Evolutionary conservation across 495 filamentous ascomycete species (phyloP).

Genomic region (Hypoxylon fuscum): DNA sequence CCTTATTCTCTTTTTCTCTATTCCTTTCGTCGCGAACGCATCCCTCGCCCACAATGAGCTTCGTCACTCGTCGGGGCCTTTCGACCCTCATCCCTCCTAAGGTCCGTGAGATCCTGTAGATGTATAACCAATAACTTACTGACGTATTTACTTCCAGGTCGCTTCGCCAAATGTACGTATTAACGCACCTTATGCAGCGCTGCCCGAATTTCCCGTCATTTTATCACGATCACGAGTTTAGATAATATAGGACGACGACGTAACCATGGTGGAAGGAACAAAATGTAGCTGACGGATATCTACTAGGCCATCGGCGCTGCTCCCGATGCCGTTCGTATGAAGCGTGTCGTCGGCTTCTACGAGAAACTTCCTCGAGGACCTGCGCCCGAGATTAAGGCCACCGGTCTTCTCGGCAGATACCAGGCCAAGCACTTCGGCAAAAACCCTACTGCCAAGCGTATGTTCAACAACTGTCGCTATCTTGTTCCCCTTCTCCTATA

Average conservation of each 20-base stretch:
- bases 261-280: neutral
- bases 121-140: slow-evolving; percentile 31
- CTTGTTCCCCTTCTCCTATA: slow-evolving; percentile 14
- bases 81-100: slow-evolving; percentile 99
- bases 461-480: slow-evolving; percentile 48
- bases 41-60: slow-evolving; percentile 83
- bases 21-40: slow-evolving; percentile 35
- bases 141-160: slow-evolving; percentile 54
- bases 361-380: slow-evolving; percentile 92
- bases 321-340: slow-evolving; percentile 94
- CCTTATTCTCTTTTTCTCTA: slow-evolving; percentile 27
- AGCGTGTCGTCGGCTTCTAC: slow-evolving; percentile 97
- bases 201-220: slow-evolving; percentile 1
- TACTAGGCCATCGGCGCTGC: slow-evolving; percentile 86
- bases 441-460: slow-evolving; percentile 87
- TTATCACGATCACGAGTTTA: slow-evolving; percentile 6
- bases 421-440: slow-evolving; percentile 94
- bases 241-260: neutral
- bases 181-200: neutral
- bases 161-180: slow-evolving; percentile 91
- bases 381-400: slow-evolving; percentile 80
- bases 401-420: slow-evolving; percentile 85
- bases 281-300: slow-evolving; percentile 45
- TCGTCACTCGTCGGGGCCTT: slow-evolving; percentile 84
- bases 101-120: slow-evolving; percentile 62